phyloP scores from a whole-genome alignment of 768 basidiomycete species.

The Inosperma sp. region DNA sequence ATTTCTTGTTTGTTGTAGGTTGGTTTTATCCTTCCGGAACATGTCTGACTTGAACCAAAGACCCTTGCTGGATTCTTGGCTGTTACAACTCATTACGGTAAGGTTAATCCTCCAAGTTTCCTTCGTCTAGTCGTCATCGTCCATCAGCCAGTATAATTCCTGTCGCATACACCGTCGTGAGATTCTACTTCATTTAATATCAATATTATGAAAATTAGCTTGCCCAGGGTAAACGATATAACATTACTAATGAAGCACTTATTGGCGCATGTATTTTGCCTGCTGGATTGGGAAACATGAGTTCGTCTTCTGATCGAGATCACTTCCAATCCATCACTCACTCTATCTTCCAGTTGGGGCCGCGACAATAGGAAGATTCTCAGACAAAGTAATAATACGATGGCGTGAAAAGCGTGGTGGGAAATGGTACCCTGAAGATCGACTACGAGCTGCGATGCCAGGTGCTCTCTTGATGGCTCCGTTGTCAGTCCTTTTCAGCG shows the following conservation, averaged over 20 bases:
- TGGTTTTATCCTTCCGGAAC: no score
- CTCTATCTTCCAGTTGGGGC: conserved; percentile 61
- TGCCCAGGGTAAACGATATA: conserved; percentile 57
- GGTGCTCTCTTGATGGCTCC: conserved; percentile 50
- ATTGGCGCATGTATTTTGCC: conserved; percentile 61
- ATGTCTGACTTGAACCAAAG: conserved; percentile 16
- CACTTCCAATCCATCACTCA: no score
- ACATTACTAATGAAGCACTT: conserved; percentile 51
- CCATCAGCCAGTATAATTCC: conserved; percentile 51
- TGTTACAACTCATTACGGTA: conserved; percentile 41
- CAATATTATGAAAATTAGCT: no score
- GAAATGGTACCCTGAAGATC: conserved; percentile 64
- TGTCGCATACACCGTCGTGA: conserved; percentile 61
- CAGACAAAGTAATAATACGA: conserved; percentile 47
- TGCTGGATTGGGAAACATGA: conserved; percentile 53
- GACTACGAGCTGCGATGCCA: conserved; percentile 48
- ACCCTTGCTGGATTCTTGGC: conserved; percentile 28
- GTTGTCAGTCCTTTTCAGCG: conserved; percentile 44
- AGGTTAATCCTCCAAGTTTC: conserved; percentile 10
- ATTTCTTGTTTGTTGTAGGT: conserved; percentile 51
- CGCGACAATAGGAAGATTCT: conserved; percentile 52
- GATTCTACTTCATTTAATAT: no score
- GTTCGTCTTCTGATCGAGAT: conserved; percentile 42
- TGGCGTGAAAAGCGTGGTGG: conserved; percentile 50
- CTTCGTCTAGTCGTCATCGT: conserved; percentile 15